Evolutionary conservation across 2,329 filamentous ascomycete species (phyloP).

Genomic region (Epichloe scottii): DNA sequence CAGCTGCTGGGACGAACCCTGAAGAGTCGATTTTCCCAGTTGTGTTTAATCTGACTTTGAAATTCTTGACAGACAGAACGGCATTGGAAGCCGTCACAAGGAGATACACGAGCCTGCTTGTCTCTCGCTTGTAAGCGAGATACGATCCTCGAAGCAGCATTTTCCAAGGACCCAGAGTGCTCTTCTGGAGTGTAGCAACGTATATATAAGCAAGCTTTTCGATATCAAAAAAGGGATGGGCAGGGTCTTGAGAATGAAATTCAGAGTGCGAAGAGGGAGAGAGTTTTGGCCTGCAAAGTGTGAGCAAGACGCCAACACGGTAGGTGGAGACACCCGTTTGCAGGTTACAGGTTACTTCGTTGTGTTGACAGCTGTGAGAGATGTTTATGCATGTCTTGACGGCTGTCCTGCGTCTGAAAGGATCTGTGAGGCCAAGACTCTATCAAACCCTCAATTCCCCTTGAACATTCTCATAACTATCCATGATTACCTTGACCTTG

Average conservation of each 20-base stretch:
- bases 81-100: slow-evolving; percentile 25
- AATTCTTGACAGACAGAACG: slow-evolving; percentile 17
- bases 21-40: slow-evolving; percentile 24
- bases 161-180: slow-evolving; percentile 24
- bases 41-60: slow-evolving; percentile 18
- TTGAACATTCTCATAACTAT: slow-evolving; percentile 15
- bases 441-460: not conserved
- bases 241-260: no score
- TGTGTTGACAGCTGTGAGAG: no score
- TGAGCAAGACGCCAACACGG: no score
- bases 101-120: slow-evolving; percentile 25
- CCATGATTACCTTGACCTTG: slow-evolving; percentile 24
- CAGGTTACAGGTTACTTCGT: no score
- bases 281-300: no score
- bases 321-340: no score
- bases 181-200: not conserved
- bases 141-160: slow-evolving; percentile 22
- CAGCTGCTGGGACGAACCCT: slow-evolving; percentile 24
- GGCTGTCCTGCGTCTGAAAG: no score
- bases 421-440: not conserved
- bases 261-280: no score
- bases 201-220: not conserved
- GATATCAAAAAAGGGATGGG: not conserved
- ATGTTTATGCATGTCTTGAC: no score
- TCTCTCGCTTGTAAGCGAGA: slow-evolving; percentile 27